Evolutionary conservation across 495 filamentous ascomycete species (phyloP).

Genomic region (Talaromyces thailandensis): DNA sequence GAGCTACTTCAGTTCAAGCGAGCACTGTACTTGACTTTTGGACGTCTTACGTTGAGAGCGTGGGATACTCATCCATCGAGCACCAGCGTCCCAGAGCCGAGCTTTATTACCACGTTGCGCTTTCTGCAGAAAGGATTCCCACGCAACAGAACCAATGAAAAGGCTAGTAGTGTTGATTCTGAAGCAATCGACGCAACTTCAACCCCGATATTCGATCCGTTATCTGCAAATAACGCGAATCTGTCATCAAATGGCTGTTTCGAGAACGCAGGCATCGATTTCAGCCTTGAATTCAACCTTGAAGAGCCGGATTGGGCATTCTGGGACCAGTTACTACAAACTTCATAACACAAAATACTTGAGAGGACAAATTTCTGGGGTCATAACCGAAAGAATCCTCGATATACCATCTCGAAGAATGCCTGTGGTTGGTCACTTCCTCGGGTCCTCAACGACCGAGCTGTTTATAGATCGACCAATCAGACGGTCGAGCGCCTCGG

Average conservation of each 20-base stretch:
- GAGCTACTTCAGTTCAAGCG: neutral
- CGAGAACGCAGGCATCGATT: neutral
- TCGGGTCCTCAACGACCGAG: slow-evolving; percentile 1
- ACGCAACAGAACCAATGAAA: neutral
- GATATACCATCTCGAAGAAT: neutral
- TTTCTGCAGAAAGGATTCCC: neutral
- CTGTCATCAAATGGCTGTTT: neutral
- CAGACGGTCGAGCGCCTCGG: neutral
- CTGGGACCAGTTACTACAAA: neutral
- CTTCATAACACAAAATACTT: neutral
- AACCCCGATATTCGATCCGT: neutral
- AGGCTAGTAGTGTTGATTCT: neutral
- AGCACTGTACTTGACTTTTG: neutral
- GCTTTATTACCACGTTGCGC: neutral
- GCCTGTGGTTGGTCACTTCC: neutral
- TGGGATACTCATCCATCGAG: neutral
- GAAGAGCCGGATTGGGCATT: neutral
- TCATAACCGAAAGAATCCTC: neutral
- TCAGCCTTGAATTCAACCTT: neutral
- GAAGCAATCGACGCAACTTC: neutral
- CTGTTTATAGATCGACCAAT: neutral
- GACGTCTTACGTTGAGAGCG: neutral
- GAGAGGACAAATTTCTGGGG: neutral
- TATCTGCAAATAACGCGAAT: neutral
- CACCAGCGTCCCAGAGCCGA: neutral